A percentile compares a stretch with the other conserved stretches of the same genome.
Evolutionary conservation across 768 basidiomycete genomes (phyloP).

Genomic region (Pilatotrama ljubarskyi): DNA sequence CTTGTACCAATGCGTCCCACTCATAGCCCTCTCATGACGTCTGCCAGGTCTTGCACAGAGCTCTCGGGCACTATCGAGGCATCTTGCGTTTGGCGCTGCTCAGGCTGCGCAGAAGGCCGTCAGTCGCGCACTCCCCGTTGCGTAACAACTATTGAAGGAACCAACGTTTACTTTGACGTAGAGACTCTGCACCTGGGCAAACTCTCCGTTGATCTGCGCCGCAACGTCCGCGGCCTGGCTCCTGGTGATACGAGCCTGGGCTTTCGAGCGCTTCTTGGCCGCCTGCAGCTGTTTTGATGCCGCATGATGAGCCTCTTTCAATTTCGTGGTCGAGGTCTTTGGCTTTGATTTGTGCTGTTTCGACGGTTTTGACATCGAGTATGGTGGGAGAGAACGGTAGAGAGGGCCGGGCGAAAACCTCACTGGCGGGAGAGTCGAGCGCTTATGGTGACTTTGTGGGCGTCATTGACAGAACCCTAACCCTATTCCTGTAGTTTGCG

Average conservation of each 20-base stretch:
- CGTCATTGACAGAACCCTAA: too few relatives aligned
- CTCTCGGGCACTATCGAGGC: neutral
- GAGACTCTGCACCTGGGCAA: constrained; percentile 6
- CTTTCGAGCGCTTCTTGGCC: neutral
- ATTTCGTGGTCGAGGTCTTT: neutral
- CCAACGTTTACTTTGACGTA: neutral
- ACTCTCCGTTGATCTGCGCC: constrained; percentile 8
- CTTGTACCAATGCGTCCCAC: too few relatives aligned
- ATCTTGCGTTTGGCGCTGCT: neutral
- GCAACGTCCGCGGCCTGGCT: neutral
- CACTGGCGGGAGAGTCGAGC: too few relatives aligned
- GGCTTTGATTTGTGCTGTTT: neutral
- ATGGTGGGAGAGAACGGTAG: neutral
- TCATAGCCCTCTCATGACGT: neutral
- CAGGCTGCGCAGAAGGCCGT: neutral
- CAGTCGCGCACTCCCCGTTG: neutral
- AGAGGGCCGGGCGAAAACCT: neutral
- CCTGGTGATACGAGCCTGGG: neutral
- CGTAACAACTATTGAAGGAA: too few relatives aligned
- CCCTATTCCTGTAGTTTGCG: too few relatives aligned
- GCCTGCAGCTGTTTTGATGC: neutral
- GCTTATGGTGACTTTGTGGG: too few relatives aligned
- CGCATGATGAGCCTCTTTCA: neutral
- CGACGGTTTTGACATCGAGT: neutral
- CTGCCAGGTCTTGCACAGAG: constrained; percentile 3